Conservation (phyloP, 768 basidiomycete species). For the Lentinus tigrinus region DNA sequence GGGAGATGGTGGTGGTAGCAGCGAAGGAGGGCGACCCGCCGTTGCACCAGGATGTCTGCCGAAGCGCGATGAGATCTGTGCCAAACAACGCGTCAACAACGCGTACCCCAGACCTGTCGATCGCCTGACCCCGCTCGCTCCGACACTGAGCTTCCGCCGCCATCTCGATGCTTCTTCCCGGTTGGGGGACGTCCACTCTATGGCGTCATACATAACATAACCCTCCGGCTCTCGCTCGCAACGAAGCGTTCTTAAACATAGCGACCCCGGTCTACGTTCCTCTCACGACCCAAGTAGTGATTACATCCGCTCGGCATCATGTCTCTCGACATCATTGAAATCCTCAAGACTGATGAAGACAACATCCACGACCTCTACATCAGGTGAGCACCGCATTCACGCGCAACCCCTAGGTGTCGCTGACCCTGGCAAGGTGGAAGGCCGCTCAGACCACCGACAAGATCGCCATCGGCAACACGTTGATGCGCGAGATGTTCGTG, state of each 20-base stretch:
- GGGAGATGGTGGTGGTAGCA: background rate
- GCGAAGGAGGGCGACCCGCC: background rate
- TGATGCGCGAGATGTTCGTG: background rate
- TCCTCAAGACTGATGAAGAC: background rate
- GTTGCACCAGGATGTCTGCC: background rate
- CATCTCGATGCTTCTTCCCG: too few relatives aligned
- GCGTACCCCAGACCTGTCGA: too few relatives aligned
- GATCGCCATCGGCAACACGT: background rate
- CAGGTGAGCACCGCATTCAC: background rate
- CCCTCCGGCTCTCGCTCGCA: too few relatives aligned
- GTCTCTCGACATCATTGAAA: background rate
- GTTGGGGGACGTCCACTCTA: too few relatives aligned
- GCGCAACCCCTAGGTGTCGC: background rate
- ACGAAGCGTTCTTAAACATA: too few relatives aligned
- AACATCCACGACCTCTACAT: background rate
- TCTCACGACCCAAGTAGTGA: too few relatives aligned
- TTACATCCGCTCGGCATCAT: background rate
- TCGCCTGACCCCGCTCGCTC: too few relatives aligned
- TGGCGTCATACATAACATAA: too few relatives aligned
- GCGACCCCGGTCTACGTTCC: too few relatives aligned
- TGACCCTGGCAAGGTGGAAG: background rate
- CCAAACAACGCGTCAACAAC: conserved; percentile 15
- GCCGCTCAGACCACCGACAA: background rate
- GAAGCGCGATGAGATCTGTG: background rate
- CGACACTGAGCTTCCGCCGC: too few relatives aligned